phyloP scores from a whole-genome alignment of 805 yeast species.

The Priceomyces haplophilus region DNA sequence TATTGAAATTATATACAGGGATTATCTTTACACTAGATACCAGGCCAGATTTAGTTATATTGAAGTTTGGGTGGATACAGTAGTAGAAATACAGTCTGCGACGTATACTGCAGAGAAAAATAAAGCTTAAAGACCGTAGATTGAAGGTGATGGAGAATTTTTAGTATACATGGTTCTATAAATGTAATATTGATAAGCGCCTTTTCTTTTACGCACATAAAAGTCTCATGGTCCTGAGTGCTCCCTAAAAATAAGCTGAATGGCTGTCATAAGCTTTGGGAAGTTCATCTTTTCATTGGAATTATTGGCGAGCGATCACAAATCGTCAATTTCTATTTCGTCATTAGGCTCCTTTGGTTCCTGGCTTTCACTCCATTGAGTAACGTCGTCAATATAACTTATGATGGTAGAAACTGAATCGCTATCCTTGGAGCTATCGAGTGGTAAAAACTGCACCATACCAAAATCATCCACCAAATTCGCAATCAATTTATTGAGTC shows the following conservation, averaged over 20 bases:
- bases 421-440: conserved; percentile 66
- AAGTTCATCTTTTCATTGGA: not conserved
- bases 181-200: not conserved
- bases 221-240: not conserved
- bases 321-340: conserved; percentile 60
- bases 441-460: conserved; percentile 94
- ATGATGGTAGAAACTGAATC: conserved; percentile 78
- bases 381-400: conserved; percentile 91
- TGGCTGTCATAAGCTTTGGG: not conserved
- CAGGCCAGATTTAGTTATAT: too few species aligned
- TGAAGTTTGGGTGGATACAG: too few species aligned
- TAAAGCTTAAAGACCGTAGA: too few species aligned
- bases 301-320: not conserved
- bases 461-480: conserved; percentile 95
- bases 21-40: too few species aligned
- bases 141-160: not conserved
- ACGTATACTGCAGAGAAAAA: too few species aligned
- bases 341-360: conserved; percentile 96
- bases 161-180: not conserved
- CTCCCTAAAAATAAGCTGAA: not conserved
- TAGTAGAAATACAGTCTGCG: too few species aligned
- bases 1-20: conserved; percentile 1
- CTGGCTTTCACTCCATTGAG: conserved; percentile 96
- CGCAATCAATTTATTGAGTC: conserved; percentile 78
- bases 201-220: not conserved